phyloP scores from a whole-genome alignment of 2,329 filamentous ascomycete species.

The Plectosphaerella sp. region DNA sequence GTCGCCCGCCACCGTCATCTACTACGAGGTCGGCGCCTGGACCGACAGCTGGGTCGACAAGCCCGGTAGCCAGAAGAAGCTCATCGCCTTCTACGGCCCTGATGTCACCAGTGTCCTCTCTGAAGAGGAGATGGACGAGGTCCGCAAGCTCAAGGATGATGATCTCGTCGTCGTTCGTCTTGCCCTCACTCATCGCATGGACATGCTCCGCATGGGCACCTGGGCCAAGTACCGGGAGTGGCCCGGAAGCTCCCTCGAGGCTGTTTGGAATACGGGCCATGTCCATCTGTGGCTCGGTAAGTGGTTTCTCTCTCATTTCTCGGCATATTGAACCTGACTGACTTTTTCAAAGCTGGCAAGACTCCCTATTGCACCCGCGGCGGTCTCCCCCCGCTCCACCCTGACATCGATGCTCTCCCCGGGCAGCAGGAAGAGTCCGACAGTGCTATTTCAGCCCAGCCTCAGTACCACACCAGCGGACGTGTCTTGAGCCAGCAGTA shows the following conservation, averaged over 20 bases:
- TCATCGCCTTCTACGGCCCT: slow-evolving; percentile 15
- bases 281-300: slow-evolving; percentile 33
- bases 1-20: slow-evolving; percentile 17
- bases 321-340: background rate
- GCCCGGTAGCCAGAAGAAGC: slow-evolving; percentile 22
- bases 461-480: too few species aligned
- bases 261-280: slow-evolving; percentile 3
- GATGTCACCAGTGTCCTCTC: slow-evolving; percentile 22
- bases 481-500: background rate
- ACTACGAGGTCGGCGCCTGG: slow-evolving; percentile 28
- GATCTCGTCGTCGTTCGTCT: slow-evolving; percentile 22
- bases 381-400: slow-evolving; percentile 1
- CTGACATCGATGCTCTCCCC: background rate
- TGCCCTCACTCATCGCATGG: slow-evolving; percentile 26
- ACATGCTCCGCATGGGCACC: slow-evolving; percentile 11
- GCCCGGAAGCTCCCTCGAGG: background rate
- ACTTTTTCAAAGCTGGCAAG: slow-evolving; percentile 1
- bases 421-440: too few species aligned
- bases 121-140: slow-evolving; percentile 17
- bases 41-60: slow-evolving; percentile 28
- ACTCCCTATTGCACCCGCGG: slow-evolving; percentile 1
- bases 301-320: slow-evolving; percentile 5
- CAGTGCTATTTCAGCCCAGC: too few species aligned
- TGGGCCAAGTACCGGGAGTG: background rate
- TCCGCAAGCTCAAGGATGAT: slow-evolving; percentile 24